phyloP scores from a whole-genome alignment of 495 filamentous ascomycete species.

The Hyaloscypha bicolor region DNA sequence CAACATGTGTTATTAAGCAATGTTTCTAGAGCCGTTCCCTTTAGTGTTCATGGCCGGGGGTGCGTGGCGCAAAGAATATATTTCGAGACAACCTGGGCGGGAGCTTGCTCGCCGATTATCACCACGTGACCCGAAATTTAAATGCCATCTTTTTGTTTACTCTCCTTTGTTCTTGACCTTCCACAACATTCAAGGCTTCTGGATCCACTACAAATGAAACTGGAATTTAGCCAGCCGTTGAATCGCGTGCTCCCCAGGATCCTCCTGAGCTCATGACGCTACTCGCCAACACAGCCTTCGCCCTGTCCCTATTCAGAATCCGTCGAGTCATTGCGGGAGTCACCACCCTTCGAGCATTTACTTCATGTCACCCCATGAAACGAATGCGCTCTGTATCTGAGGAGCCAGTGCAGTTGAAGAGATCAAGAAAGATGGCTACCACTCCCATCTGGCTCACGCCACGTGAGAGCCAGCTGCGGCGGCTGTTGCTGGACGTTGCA shows the following conservation, averaged over 20 bases:
- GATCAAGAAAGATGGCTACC: constrained; percentile 29
- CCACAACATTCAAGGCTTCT: background rate
- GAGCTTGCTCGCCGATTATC: constrained; percentile 8
- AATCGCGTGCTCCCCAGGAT: background rate
- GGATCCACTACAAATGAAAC: background rate
- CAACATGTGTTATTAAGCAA: constrained; percentile 3
- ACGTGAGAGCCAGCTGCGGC: constrained; percentile 67
- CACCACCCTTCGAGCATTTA: constrained; percentile 7
- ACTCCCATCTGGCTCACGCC: constrained; percentile 61
- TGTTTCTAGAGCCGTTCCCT: background rate
- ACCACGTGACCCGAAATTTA: constrained; percentile 17
- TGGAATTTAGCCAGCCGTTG: background rate
- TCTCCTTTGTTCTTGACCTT: background rate
- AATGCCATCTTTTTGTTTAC: constrained; percentile 1
- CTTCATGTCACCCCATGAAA: constrained; percentile 28
- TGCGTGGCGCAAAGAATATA: constrained; percentile 24
- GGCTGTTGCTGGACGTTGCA: constrained; percentile 75
- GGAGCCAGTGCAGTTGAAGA: constrained; percentile 11
- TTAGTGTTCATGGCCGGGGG: constrained; percentile 5
- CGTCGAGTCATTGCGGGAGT: constrained; percentile 17
- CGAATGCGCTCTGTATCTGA: constrained; percentile 14
- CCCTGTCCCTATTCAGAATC: constrained; percentile 1
- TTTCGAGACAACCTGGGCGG: constrained; percentile 15
- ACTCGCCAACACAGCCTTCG: constrained; percentile 1
- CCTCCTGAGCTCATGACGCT: constrained; percentile 15